Evolutionary conservation across 139 green algal species (phyloP).

Genomic region (Closterium sp.): DNA sequence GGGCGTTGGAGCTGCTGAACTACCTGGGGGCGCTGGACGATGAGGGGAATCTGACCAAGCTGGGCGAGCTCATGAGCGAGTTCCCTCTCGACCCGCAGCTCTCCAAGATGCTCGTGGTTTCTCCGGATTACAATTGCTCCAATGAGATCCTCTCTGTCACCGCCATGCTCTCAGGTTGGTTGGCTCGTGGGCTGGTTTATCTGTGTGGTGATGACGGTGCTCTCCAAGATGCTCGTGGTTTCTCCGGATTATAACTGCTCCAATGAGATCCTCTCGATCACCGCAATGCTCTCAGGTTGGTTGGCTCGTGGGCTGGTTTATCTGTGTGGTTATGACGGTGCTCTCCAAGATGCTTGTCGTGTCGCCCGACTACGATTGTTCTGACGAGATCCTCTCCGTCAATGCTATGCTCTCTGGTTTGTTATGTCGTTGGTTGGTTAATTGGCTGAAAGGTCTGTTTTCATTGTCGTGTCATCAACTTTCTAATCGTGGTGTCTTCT

Average conservation of each 20-base stretch:
- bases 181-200: too few relatives aligned
- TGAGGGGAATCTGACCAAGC: slow-evolving; percentile 88
- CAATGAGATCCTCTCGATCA: slow-evolving; percentile 97
- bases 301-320: too few relatives aligned
- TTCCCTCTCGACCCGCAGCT: slow-evolving; percentile 97
- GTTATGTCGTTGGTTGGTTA: too few relatives aligned
- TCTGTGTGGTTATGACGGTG: slow-evolving; percentile 1
- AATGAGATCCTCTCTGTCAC: slow-evolving; percentile 97
- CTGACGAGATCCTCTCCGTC: slow-evolving; percentile 97
- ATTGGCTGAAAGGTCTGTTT: background rate
- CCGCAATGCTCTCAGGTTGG: slow-evolving; percentile 81
- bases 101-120: slow-evolving; percentile 94
- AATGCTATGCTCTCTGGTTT: slow-evolving; percentile 82
- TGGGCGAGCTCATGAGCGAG: slow-evolving; percentile 92
- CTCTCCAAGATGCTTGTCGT: slow-evolving; percentile 97
- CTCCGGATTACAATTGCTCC: slow-evolving; percentile 89
- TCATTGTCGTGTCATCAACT: background rate
- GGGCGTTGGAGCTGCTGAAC: slow-evolving; percentile 98
- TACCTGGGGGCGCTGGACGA: slow-evolving; percentile 98
- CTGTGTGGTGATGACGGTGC: slow-evolving; percentile 24
- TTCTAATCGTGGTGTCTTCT: too few relatives aligned
- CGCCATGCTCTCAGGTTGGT: slow-evolving; percentile 79
- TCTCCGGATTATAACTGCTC: slow-evolving; percentile 89
- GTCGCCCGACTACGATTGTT: slow-evolving; percentile 88
- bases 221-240: slow-evolving; percentile 96